Base-by-base conservation (phyloP, 306 rosid species). In the Sindora glabra region DNA sequence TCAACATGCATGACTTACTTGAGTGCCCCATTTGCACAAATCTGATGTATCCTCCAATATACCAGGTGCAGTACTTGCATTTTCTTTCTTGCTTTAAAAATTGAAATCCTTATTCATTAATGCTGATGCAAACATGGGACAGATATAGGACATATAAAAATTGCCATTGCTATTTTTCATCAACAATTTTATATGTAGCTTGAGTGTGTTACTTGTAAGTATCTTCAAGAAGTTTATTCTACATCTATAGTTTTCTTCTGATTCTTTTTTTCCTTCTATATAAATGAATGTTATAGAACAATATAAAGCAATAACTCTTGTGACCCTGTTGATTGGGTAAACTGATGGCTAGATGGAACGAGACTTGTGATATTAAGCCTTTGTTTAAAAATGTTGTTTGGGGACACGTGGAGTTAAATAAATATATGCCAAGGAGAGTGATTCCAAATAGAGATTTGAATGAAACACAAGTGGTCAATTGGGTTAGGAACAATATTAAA, bases 41-140 rank as follows among this genome's bases (percentile, higher is more conserved):
- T 53, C 68, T 86, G 77, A 92, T 88, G 96, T 88, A 92, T 79
- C 98, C 96, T 34, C 98, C 95, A 48, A 92, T 92, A 64, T 82
- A 85, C 80, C 98, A 92, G 90, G 98, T 88, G 40, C 64, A 45
- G 64, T 59, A 21, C 41, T 64, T 56, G 29, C 74, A 57, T 56
- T 34, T 65, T 27, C 13, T 21, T 8, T 41, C 4, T 41, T 4
- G 14, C 3, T 34, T 29, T 29, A 3, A 6, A 6, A 6, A 3
- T 27, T 29, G 38, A 24, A 27, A 62, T 47, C 17, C 37, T 12
- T 45, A 16, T 34, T 19, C 44, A 8, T 34, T 5, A 1, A n/a
- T 29, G 27, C n/a, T 27, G 27, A 33, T 16, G 49, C 67, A 22
- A 34, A 12, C 39, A 12, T 63, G 50, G 47, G 45, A 54, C 36